Evolutionary conservation across 768 basidiomycete species (phyloP).

Genomic region (Cystobasidium ongulense): DNA sequence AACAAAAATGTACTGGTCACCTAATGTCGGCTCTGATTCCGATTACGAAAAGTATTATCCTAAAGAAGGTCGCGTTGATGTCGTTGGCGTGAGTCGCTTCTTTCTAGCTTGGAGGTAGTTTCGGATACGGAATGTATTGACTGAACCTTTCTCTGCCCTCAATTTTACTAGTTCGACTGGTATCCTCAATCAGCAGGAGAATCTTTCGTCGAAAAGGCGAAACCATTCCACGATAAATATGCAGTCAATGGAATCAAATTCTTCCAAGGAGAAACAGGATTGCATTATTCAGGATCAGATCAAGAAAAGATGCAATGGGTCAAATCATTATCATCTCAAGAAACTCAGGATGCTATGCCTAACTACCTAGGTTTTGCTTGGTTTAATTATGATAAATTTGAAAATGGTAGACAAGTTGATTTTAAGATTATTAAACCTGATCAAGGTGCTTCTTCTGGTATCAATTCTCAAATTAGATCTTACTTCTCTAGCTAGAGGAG

Average conservation of each 20-base stretch:
- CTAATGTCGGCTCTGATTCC: conserved; percentile 15
- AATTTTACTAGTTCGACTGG: conserved; percentile 17
- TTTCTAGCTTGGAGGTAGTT: not conserved
- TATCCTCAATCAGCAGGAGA: not conserved
- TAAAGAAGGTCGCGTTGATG: conserved; percentile 7
- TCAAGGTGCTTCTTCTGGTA: not conserved
- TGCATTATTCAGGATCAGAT: conserved; percentile 23
- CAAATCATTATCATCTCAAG: not conserved
- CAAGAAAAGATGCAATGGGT: conserved; percentile 30
- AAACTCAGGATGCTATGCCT: conserved; percentile 22
- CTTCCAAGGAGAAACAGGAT: conserved; percentile 30
- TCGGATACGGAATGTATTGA: not conserved
- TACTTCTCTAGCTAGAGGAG: not conserved
- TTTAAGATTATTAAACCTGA: conserved; percentile 6
- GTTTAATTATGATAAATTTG: not conserved
- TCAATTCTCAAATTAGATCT: not conserved
- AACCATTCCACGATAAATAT: conserved; percentile 30
- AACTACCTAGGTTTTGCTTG: conserved; percentile 4
- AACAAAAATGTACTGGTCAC: conserved; percentile 24
- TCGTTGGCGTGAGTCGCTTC: conserved; percentile 28
- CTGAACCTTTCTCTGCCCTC: no score
- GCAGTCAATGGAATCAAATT: not conserved
- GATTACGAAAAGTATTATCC: conserved; percentile 33
- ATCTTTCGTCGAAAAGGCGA: conserved; percentile 1
- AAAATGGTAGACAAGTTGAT: not conserved